These are phyloP conservation scores for Blastobotrys raffinosifermentans DNA, from an alignment of 1,139 yeast species.

Conservation along the genomic window DNA sequence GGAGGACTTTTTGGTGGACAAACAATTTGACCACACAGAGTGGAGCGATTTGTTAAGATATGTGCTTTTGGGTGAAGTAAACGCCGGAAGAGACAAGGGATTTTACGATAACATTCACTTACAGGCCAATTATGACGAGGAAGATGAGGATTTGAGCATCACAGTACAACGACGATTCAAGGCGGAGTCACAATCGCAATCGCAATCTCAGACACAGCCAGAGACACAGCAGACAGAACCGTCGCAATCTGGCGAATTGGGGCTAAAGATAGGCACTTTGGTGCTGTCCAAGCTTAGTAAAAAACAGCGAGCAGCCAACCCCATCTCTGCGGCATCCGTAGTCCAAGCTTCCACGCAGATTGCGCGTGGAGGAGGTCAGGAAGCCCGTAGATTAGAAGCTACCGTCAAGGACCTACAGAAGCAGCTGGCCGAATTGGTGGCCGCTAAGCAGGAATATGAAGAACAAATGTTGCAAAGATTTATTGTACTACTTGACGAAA, in stretches of 20 bases:
- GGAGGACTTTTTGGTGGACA: neutral
- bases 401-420: slow-evolving; percentile 6
- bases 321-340: slow-evolving; percentile 1
- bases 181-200: slow-evolving; percentile 4
- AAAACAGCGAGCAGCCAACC: neutral
- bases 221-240: neutral
- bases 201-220: slow-evolving; percentile 5
- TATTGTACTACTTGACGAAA: slow-evolving; percentile 13
- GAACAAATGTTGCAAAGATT: slow-evolving; percentile 12
- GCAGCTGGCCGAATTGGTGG: slow-evolving; percentile 13
- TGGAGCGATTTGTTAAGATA: slow-evolving; percentile 11
- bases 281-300: neutral
- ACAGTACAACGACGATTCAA: slow-evolving; percentile 10
- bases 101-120: neutral
- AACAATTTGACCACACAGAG: slow-evolving; percentile 1
- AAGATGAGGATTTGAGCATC: slow-evolving; percentile 7
- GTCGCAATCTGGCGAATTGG: neutral
- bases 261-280: neutral
- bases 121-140: slow-evolving; percentile 2
- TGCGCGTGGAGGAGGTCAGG: neutral
- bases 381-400: slow-evolving; percentile 2
- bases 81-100: slow-evolving; percentile 3
- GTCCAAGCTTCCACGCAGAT: neutral
- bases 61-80: slow-evolving; percentile 12
- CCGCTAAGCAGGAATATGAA: slow-evolving; percentile 13